Conservation (phyloP, 1,139 yeast genomes). For the Pichia sorboxylosa region DNA sequence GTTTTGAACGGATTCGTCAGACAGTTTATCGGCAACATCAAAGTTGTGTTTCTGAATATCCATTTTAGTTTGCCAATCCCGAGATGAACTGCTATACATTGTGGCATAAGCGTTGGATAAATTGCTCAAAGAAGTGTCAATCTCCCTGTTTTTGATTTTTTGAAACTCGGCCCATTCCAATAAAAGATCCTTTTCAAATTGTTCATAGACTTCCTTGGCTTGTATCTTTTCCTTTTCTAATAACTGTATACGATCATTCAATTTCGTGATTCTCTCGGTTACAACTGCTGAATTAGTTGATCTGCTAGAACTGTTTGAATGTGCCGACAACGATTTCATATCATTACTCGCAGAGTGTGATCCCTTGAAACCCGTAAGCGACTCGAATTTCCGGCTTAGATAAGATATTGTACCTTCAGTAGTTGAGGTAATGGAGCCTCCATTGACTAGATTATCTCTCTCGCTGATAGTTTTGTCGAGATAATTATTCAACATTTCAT, state of each 20-base stretch:
- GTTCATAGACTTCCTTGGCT: constrained; percentile 37
- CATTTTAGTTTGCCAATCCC: constrained; percentile 57
- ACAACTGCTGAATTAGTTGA: constrained; percentile 25
- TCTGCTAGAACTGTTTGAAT: neutral
- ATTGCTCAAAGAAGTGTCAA: constrained; percentile 56
- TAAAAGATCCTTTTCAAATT: constrained; percentile 51
- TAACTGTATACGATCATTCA: constrained; percentile 18
- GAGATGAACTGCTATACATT: constrained; percentile 61
- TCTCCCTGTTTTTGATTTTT: constrained; percentile 63
- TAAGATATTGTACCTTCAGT: constrained; percentile 25
- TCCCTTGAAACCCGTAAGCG: constrained; percentile 19
- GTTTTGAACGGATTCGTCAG: constrained; percentile 1
- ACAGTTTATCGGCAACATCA: constrained; percentile 2
- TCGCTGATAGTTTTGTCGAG: constrained; percentile 60
- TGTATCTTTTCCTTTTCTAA: constrained; percentile 20
- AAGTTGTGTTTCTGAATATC: constrained; percentile 8
- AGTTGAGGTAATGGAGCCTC: constrained; percentile 26
- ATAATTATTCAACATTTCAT: constrained; percentile 76
- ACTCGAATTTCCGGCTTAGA: constrained; percentile 23
- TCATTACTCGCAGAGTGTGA: constrained; percentile 29
- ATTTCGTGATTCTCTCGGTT: constrained; percentile 44
- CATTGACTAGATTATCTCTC: constrained; percentile 48
- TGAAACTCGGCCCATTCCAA: constrained; percentile 79
- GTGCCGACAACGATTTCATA: neutral
- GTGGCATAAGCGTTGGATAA: constrained; percentile 68